These are phyloP conservation scores for Scedosporium minutisporum DNA, from an alignment of 2,329 filamentous ascomycete species.

Conservation along the genomic window DNA sequence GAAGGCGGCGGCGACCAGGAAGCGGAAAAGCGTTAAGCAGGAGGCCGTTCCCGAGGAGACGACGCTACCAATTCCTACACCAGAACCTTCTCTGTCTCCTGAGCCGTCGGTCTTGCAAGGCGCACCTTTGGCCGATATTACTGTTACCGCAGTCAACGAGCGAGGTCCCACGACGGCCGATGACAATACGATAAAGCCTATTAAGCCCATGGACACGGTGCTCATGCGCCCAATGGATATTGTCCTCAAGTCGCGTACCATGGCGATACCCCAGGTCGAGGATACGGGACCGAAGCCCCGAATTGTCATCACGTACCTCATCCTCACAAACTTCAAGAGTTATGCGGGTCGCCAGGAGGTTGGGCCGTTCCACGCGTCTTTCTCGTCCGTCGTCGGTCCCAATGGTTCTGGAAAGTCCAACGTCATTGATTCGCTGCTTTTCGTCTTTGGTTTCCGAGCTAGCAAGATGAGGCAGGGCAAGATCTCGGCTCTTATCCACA, in stretches of 20 bases:
- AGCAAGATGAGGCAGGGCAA: constrained; percentile 99
- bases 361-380: constrained; percentile 91
- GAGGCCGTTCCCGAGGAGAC: constrained; percentile 29
- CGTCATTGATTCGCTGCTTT: constrained; percentile 93
- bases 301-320: constrained; percentile 85
- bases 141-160: constrained; percentile 52
- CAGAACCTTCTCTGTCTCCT: constrained; percentile 46
- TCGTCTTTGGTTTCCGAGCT: constrained; percentile 97
- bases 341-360: constrained; percentile 94
- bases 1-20: constrained; percentile 46
- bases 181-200: constrained; percentile 49
- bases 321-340: constrained; percentile 97
- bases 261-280: constrained; percentile 59
- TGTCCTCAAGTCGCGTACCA: constrained; percentile 72
- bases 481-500: constrained; percentile 94
- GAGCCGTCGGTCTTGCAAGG: constrained; percentile 38
- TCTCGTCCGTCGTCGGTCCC: constrained; percentile 94
- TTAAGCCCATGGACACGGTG: constrained; percentile 66
- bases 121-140: constrained; percentile 66
- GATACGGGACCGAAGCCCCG: constrained; percentile 70
- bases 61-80: constrained; percentile 32
- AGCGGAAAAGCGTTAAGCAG: constrained; percentile 53
- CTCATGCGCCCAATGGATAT: constrained; percentile 92
- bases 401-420: constrained; percentile 99
- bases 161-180: constrained; percentile 33